Conservation (phyloP, 371 early-diverging fungal genomes). For the Haplosporangium sp. region DNA sequence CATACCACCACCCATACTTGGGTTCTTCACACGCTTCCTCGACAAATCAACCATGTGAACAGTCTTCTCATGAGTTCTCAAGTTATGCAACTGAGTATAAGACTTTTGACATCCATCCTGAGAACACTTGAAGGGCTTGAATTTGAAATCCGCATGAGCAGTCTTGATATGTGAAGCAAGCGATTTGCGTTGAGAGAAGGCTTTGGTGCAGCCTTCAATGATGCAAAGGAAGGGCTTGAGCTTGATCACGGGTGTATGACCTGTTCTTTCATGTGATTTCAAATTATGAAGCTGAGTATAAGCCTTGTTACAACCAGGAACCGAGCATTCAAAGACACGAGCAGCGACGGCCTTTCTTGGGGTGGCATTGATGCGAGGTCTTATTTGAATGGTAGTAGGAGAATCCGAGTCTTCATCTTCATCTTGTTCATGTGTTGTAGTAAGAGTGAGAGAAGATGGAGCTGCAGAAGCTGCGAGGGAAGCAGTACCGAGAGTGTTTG, state of each 20-base stretch:
- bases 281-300: conserved; percentile 67
- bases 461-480: conserved; percentile 9
- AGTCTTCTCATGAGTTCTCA: conserved; percentile 54
- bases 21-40: conserved; percentile 44
- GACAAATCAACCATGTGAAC: conserved; percentile 48
- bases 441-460: background rate
- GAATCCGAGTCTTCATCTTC: conserved; percentile 46
- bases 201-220: conserved; percentile 50
- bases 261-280: conserved; percentile 68
- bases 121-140: conserved; percentile 70
- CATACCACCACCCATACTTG: conserved; percentile 6
- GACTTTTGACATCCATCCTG: conserved; percentile 60
- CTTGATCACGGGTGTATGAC: conserved; percentile 59
- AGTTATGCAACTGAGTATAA: conserved; percentile 68
- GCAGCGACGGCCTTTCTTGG: conserved; percentile 52
- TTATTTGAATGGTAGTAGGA: conserved; percentile 33
- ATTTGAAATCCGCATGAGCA: conserved; percentile 57
- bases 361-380: conserved; percentile 24
- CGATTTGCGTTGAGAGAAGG: conserved; percentile 53
- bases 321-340: conserved; percentile 48
- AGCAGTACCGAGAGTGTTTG: conserved; percentile 21
- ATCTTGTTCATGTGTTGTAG: conserved; percentile 7
- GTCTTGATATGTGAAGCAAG: conserved; percentile 46
- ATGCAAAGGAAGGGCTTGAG: conserved; percentile 50
- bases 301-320: conserved; percentile 61